Evolutionary conservation across 192 early-diverging fungal genomes (phyloP), one percentile per base, ranked within the genome.

Genomic region (Mortierella hygrophila): DNA sequence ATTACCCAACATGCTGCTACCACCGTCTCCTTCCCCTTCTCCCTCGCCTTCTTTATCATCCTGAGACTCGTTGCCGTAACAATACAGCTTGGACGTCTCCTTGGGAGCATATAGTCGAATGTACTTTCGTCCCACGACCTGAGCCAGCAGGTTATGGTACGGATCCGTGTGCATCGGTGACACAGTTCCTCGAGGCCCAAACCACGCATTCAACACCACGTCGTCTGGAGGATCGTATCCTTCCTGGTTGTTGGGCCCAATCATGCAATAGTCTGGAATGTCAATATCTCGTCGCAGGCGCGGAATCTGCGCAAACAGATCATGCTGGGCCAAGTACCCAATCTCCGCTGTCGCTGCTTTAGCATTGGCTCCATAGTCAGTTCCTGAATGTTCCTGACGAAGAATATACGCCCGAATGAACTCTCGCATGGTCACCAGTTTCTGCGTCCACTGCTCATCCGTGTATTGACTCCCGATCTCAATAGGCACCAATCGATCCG

Each of bases 101-200:
- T 70, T 57, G 3, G 96, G 97, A 5, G 90, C 41, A 79, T 95
- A 96, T 23, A 97, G 84, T 32, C 93, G 88, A 52, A 98, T 79
- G 74, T 96, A 95, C 72, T 98, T 98, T 74, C 79, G 82, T 0
- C 97, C 97, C 15, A 95, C 94, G 4, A 97, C 94, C 87, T 98
- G 97, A 2, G 93, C 94, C 77, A 97, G 92, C 47, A 97, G 74
- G 74, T 98, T 98, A 70, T 97, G 90, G 72, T 94, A 92, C 4
- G 92, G 91, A 74, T 98, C 97, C 7, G 91, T 93, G 75, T 98
- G 97, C 78, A 97, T 88, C 0, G 97, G 97, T 9, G 97, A 96
- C 0, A 97, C 88, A 0, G 97, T 98, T 3, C 92, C 91, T 23
- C 68, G 46, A 2, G 97, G 97, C 3, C 97, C 97, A 76, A 98